Evolutionary conservation across 2,329 filamentous ascomycete species (phyloP), one percentile per base, ranked within the genome.

Genomic region (Didymosphaeria variabile): DNA sequence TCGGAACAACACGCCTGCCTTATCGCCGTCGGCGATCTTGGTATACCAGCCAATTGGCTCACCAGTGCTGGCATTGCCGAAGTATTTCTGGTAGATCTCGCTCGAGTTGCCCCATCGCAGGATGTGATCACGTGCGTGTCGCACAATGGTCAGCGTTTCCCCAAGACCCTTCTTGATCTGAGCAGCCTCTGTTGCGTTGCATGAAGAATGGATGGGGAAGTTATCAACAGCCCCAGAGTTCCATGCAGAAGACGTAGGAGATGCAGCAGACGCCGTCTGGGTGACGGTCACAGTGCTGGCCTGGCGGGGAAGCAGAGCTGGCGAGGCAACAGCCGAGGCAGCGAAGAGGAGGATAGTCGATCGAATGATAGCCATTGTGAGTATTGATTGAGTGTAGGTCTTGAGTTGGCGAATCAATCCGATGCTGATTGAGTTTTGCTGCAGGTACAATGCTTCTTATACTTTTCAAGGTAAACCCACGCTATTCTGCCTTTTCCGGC

Each of bases 31-130:
- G 67, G 86, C 80, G 34, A 91, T 80, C 60, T 86, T 84, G 56
- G 89, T 85, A 66, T 84, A 89, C 81, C 87, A 88, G 5, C 89
- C 90, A 45, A 88, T 81, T 3, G 86, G 83, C 63, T 84, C 82
- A 23, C 84, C 83, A 2, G 87, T 86, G 4, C 87, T 80, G 1
- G 81, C 81, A 55, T 86, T 82, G 49, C 89, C 88, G 71, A 91
- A 91, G 79, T 91, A 91, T 78, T 88, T 90, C 55, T 80, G 80
- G 71, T 87, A 88, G 60, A 90, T 83, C 21, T 83, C 80, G 10
- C 87, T 90, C 29, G 82, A 79, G 75, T 84, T 82, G 34, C 88
- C 87, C 67, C 81, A 85, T 50, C 82, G 81, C 15, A 87, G 81
- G 54, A 89, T 83, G 70, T 91, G 89, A 44, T 88, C 83, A 61